Conservation (phyloP, 2,329 filamentous ascomycete genomes). For the Chrysoporthe cubensis region DNA sequence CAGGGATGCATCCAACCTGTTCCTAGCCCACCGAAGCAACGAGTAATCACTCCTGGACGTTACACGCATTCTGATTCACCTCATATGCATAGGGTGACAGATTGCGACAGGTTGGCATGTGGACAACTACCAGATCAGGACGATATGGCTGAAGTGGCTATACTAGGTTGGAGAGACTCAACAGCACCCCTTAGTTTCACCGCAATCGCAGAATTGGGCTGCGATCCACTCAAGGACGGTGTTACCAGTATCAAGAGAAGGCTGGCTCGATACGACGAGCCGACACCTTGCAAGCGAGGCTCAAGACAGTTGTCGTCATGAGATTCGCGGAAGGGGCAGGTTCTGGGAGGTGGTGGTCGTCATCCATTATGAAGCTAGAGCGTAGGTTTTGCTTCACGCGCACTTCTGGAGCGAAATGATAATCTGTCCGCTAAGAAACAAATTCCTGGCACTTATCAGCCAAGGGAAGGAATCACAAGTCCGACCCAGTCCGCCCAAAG, state of each 20-base stretch:
- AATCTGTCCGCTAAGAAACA: neutral
- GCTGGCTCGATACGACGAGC: too few species aligned
- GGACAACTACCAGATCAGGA: neutral
- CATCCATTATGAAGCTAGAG: neutral
- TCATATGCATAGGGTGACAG: neutral
- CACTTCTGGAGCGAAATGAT: neutral
- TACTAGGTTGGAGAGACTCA: neutral
- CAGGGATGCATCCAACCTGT: constrained; percentile 1
- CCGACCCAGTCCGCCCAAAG: neutral
- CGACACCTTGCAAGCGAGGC: neutral
- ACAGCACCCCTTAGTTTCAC: neutral
- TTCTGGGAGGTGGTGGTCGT: neutral
- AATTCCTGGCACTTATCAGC: neutral
- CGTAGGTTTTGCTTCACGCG: neutral
- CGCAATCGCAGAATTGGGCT: neutral
- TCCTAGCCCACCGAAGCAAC: neutral
- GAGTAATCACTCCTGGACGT: neutral
- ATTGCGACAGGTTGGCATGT: neutral
- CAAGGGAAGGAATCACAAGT: neutral
- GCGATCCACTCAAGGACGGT: neutral
- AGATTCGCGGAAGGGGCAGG: neutral
- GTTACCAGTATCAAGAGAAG: neutral
- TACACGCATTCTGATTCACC: neutral
- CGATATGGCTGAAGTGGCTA: neutral
- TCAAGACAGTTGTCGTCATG: neutral